Evolutionary conservation across 2,329 filamentous ascomycete genomes (phyloP), one percentile per base, ranked within the genome.

Genomic region (Thielaviopsis punctulata): DNA sequence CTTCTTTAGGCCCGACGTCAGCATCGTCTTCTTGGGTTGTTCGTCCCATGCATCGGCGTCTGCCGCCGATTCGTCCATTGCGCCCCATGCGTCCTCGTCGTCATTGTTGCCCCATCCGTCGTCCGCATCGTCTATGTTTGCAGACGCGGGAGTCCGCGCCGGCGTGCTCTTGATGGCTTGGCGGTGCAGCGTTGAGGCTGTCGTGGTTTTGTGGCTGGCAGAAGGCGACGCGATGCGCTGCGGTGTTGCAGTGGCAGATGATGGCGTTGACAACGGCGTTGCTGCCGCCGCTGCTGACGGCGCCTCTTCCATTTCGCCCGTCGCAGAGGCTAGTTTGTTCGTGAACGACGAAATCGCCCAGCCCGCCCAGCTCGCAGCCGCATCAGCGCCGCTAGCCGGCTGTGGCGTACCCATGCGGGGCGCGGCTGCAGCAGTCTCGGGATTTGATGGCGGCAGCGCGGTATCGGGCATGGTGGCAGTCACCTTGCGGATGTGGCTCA

Each of bases 331-430:
- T 12, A 96, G 65, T 61, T 95, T 95, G 66, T 96, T 96, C 1
- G 92, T 96, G 63, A 98, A 98, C 1, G 88, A 95, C 0, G 92
- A 96, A 52, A 98, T 95, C 1, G 92, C 92, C 92, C 92, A 98
- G 12, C 92, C 92, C 1, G 92, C 80, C 92, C 92, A 96, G 18
- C 64, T 61, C 3, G 75, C 73, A 51, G 82, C 75, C 39, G 74
- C 77, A 45, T 68, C 66, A 56, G 61, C 65, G 8, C 27, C 19
- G 13, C 27, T 44, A 6, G 44, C 43, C 2, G 75, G 69, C 55
- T 87, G 84, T 1, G 87, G 82, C 1, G 85, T 92, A 56, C 82
- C 81, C 73, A 94, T 92, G 30, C 86, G 78, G 1, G 86, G 82
- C 1, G 76, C 73, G 19, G 67, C 69, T 4, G 69, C 69, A 22